phyloP scores from a whole-genome alignment of 2,329 filamentous ascomycete species.

The Fusarium humuli region DNA sequence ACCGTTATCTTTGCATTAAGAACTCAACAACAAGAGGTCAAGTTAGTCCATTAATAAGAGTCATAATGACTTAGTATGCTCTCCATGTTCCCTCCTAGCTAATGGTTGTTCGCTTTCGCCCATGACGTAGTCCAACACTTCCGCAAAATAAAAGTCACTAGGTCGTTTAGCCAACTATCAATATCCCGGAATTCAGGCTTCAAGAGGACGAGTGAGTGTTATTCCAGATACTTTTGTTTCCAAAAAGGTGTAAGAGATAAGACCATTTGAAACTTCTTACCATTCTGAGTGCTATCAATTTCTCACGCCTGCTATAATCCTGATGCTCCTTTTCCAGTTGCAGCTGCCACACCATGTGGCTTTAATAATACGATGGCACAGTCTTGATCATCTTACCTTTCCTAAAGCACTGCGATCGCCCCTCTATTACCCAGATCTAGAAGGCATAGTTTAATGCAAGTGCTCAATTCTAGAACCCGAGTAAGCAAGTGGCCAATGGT shows the following conservation, averaged over 20 bases:
- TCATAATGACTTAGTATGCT: not conserved
- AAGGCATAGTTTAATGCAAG: conserved; percentile 9
- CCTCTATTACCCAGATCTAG: conserved; percentile 29
- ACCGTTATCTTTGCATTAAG: not conserved
- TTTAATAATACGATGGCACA: conserved; percentile 21
- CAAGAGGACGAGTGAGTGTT: not conserved
- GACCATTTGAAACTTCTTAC: not conserved
- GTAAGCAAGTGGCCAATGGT: conserved; percentile 14
- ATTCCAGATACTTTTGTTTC: not conserved
- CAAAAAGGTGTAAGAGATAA: not conserved
- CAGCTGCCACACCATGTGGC: conserved; percentile 4
- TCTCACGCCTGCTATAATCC: not conserved
- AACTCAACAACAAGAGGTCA: not conserved
- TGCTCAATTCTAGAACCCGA: not conserved
- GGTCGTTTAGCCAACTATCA: not conserved
- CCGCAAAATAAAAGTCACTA: not conserved
- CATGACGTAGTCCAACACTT: not conserved
- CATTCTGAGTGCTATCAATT: not conserved
- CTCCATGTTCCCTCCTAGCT: not conserved
- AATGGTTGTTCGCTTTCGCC: not conserved
- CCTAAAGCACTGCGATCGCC: conserved; percentile 14
- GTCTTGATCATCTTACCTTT: conserved; percentile 32
- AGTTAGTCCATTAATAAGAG: not conserved
- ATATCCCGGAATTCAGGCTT: not conserved
- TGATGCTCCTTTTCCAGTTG: not conserved